Conservation (phyloP, 2,329 filamentous ascomycete genomes). For the Exophiala xenobiotica region DNA sequence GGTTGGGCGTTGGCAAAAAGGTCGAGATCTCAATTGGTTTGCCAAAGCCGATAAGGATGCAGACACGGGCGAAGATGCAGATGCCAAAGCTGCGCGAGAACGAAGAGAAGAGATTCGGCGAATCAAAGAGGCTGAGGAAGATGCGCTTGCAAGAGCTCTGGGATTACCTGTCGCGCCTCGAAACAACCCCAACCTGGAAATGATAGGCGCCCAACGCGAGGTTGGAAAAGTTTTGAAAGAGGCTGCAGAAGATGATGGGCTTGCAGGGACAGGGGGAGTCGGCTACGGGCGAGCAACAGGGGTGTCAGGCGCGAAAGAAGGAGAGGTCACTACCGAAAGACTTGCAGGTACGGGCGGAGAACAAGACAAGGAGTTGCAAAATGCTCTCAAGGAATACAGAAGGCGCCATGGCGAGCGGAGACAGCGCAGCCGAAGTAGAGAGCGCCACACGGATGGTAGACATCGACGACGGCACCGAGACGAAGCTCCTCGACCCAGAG, state of each 20-base stretch:
- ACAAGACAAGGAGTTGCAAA: constrained; percentile 29
- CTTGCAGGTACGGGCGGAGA: constrained; percentile 32
- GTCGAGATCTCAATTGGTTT: constrained; percentile 67
- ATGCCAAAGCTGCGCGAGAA: constrained; percentile 59
- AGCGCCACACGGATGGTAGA: constrained; percentile 33
- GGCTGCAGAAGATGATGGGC: constrained; percentile 35
- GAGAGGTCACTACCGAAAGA: constrained; percentile 36
- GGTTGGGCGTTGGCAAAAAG: constrained; percentile 87
- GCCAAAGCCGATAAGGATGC: constrained; percentile 57
- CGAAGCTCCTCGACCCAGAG: constrained; percentile 36
- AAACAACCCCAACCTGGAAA: constrained; percentile 60
- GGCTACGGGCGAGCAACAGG: constrained; percentile 32
- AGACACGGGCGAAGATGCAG: constrained; percentile 56
- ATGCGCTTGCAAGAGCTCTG: constrained; percentile 79
- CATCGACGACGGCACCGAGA: constrained; percentile 35
- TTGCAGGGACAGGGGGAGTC: constrained; percentile 34
- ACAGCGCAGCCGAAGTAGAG: constrained; percentile 31
- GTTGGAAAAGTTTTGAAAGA: constrained; percentile 55
- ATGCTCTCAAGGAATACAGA: constrained; percentile 34
- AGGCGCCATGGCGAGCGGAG: constrained; percentile 36
- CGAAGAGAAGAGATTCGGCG: constrained; percentile 74
- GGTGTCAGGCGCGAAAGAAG: constrained; percentile 16
- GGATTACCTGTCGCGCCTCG: constrained; percentile 69
- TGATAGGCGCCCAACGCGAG: constrained; percentile 59
- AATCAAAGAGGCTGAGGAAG: constrained; percentile 89